Evolutionary conservation across 2,329 filamentous ascomycete species (phyloP).

Genomic region (Simplicillium sp.): DNA sequence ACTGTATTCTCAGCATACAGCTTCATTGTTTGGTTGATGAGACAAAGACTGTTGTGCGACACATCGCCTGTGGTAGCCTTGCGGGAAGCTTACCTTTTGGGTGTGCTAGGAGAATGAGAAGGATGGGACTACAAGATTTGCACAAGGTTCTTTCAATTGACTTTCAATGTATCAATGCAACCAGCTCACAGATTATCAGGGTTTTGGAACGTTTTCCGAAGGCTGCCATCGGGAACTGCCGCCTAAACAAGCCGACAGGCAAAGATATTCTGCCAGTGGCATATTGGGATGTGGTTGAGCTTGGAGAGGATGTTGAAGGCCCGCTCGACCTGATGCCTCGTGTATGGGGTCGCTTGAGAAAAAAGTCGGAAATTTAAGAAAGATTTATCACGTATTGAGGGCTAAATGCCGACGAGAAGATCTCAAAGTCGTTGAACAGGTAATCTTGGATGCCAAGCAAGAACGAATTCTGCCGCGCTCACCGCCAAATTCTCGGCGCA

Average conservation of each 20-base stretch:
- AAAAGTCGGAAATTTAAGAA: background rate
- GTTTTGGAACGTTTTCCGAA: constrained; percentile 2
- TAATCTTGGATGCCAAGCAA: too few relatives aligned
- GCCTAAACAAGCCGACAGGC: constrained; percentile 1
- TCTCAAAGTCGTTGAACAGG: too few relatives aligned
- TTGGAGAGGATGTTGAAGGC: background rate
- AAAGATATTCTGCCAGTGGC: constrained; percentile 1
- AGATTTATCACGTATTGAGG: too few relatives aligned
- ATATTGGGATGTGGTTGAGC: constrained; percentile 3
- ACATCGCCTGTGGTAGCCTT: constrained; percentile 31
- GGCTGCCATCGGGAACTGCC: constrained; percentile 1
- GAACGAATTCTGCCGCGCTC: constrained; percentile 16
- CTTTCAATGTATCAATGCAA: background rate
- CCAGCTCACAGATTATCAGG: background rate
- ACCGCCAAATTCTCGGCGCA: constrained; percentile 22
- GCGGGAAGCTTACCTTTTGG: constrained; percentile 35
- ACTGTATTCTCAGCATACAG: constrained; percentile 30
- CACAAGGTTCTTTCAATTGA: constrained; percentile 15
- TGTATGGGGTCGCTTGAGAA: constrained; percentile 1
- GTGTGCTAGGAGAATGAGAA: constrained; percentile 23
- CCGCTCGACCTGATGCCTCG: constrained; percentile 4
- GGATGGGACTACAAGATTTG: constrained; percentile 15
- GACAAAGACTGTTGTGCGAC: constrained; percentile 14
- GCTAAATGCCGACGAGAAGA: too few relatives aligned
- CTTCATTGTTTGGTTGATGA: constrained; percentile 28